A percentile compares a stretch with the other conserved stretches of the same genome.
Evolutionary conservation across 495 filamentous ascomycete genomes (phyloP).

Genomic region (Pseudomonodictys pantanalensis): DNA sequence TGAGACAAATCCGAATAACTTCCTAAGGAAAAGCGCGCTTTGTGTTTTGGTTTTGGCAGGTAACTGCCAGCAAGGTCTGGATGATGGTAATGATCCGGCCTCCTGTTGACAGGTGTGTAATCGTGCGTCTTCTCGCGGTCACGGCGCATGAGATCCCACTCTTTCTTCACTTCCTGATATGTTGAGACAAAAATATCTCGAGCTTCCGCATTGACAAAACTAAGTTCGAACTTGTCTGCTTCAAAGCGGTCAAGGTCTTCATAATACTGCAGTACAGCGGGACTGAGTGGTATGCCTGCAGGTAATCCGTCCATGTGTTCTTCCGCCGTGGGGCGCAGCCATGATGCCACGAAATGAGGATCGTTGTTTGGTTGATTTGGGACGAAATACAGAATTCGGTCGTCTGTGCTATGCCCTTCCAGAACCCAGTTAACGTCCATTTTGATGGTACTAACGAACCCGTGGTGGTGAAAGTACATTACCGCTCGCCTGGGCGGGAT

Average conservation of each 20-base stretch:
- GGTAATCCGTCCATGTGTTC: not conserved
- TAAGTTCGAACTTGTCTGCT: not conserved
- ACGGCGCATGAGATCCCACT: not conserved
- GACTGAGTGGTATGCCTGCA: not conserved
- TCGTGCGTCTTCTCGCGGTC: slow-evolving; percentile 2
- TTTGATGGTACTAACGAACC: slow-evolving; percentile 10
- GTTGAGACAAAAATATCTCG: not conserved
- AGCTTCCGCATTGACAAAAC: not conserved
- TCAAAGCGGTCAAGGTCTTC: slow-evolving; percentile 10
- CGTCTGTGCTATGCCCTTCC: not conserved
- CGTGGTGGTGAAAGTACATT: not conserved
- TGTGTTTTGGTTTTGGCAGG: not conserved
- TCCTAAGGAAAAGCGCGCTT: not conserved
- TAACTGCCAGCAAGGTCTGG: not conserved
- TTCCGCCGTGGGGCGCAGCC: slow-evolving; percentile 3
- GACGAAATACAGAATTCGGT: not conserved
- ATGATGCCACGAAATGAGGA: slow-evolving; percentile 7
- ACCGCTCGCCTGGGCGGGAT: slow-evolving; percentile 3
- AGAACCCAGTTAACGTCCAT: slow-evolving; percentile 11
- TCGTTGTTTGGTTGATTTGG: not conserved
- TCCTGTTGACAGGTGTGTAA: slow-evolving; percentile 3
- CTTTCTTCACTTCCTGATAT: slow-evolving; percentile 2
- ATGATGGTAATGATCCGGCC: slow-evolving; percentile 2
- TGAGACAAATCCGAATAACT: not conserved
- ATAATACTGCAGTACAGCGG: not conserved